Evolutionary conservation across 257 asterid species (phyloP).

Genomic region (Fraxinus anomala): DNA sequence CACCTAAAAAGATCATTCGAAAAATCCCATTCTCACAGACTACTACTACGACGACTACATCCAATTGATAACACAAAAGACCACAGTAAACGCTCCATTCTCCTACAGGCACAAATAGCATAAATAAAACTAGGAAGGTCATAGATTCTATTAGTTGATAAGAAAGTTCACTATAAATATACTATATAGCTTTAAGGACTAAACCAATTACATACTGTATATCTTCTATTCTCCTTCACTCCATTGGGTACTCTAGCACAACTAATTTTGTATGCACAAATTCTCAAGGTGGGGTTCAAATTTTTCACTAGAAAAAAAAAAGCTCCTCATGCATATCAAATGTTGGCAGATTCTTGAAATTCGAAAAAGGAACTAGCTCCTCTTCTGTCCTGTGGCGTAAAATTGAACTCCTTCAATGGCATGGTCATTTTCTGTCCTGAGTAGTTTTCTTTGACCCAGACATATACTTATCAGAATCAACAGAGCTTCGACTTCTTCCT

Average conservation of each 20-base stretch:
- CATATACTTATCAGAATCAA: constrained; percentile 44
- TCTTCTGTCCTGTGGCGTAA: not conserved
- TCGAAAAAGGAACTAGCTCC: not conserved
- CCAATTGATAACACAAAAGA: not conserved
- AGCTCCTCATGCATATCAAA: not conserved
- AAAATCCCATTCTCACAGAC: not conserved
- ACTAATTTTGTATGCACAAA: not conserved
- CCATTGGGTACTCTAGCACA: not conserved
- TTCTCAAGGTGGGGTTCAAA: not conserved
- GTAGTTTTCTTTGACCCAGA: constrained; percentile 46
- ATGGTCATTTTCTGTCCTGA: constrained; percentile 44
- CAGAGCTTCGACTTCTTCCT: constrained; percentile 44
- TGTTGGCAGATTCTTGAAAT: not conserved
- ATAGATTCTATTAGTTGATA: not conserved
- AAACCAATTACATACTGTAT: not conserved
- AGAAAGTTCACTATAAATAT: not conserved
- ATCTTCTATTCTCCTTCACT: not conserved
- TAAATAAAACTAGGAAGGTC: not conserved
- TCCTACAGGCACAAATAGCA: not conserved
- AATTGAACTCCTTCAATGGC: not conserved
- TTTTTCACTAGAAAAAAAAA: not conserved
- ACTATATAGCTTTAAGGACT: not conserved
- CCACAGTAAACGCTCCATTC: too few relatives aligned
- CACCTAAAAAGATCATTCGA: too few relatives aligned
- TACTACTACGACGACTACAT: not conserved